Evolutionary conservation across 495 filamentous ascomycete species (phyloP).

Genomic region (Bombardia bombarda): DNA sequence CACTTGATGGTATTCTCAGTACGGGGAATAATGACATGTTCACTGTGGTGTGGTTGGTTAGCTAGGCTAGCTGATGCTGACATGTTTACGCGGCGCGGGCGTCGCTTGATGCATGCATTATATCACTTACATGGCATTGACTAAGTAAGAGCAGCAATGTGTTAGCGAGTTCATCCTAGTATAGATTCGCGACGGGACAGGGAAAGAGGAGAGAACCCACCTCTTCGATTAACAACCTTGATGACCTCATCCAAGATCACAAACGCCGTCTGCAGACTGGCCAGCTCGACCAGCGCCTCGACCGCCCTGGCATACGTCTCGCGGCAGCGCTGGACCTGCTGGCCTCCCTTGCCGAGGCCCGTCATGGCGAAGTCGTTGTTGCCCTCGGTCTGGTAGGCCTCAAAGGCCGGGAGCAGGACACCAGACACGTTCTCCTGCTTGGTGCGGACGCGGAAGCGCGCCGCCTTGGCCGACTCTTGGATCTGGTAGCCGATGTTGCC

Average conservation of each 20-base stretch:
- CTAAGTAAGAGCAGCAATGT: slow-evolving; percentile 29
- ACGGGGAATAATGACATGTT: slow-evolving; percentile 95
- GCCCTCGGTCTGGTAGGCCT: slow-evolving; percentile 77
- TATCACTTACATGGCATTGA: slow-evolving; percentile 84
- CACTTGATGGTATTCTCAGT: slow-evolving; percentile 99
- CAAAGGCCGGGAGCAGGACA: slow-evolving; percentile 87
- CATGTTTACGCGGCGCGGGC: background rate
- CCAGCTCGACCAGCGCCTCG: slow-evolving; percentile 92
- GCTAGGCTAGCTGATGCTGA: background rate
- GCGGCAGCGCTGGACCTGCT: slow-evolving; percentile 89
- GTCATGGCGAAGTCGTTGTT: slow-evolving; percentile 95
- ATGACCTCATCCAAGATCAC: slow-evolving; percentile 98
- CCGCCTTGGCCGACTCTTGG: slow-evolving; percentile 87
- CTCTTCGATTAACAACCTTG: slow-evolving; percentile 96
- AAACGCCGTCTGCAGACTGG: slow-evolving; percentile 95
- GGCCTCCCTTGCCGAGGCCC: slow-evolving; percentile 91
- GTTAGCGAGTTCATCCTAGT: background rate
- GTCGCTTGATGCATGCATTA: background rate
- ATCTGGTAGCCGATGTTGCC: slow-evolving; percentile 96
- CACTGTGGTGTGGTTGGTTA: slow-evolving; percentile 27
- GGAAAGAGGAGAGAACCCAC: slow-evolving; percentile 30
- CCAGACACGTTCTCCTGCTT: slow-evolving; percentile 98
- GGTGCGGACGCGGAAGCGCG: slow-evolving; percentile 83
- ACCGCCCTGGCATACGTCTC: slow-evolving; percentile 98
- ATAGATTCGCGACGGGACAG: too few species aligned